Evolutionary conservation across 2,329 filamentous ascomycete species (phyloP).

Genomic region (Neofusicoccum parvum): DNA sequence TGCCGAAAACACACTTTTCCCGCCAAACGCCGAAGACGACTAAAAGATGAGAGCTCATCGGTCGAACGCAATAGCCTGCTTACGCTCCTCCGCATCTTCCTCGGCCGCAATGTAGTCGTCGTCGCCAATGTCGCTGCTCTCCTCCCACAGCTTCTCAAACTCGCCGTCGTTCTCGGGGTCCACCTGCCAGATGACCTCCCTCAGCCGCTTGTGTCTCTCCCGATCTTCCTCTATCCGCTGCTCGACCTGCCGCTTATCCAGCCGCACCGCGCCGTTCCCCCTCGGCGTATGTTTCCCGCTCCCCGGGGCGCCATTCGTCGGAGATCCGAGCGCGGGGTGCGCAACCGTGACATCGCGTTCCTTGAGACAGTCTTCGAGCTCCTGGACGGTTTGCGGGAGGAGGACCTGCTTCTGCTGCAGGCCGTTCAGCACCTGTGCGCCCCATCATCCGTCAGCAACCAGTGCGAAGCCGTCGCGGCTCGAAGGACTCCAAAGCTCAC

Average conservation of each 20-base stretch:
- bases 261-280: constrained; percentile 46
- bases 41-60: background rate
- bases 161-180: constrained; percentile 68
- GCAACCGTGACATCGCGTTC: constrained; percentile 64
- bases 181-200: constrained; percentile 93
- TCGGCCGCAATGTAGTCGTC: constrained; percentile 78
- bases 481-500: constrained; percentile 49
- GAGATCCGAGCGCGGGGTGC: constrained; percentile 30
- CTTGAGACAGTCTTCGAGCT: constrained; percentile 82
- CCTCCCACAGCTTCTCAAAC: constrained; percentile 80
- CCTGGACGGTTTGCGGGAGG: constrained; percentile 69
- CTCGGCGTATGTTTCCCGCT: constrained; percentile 21
- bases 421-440: constrained; percentile 63
- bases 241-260: constrained; percentile 89
- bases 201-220: constrained; percentile 86
- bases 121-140: constrained; percentile 81
- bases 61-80: constrained; percentile 48
- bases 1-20: background rate
- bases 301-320: constrained; percentile 23
- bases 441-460: background rate
- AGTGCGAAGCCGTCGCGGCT: background rate
- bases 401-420: constrained; percentile 73
- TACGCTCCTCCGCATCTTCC: constrained; percentile 69
- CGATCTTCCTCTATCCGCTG: constrained; percentile 96
- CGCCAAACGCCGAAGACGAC: background rate